These are phyloP conservation scores for Phlebopus sp. DNA, from an alignment of 1,284 basidiomycete genomes.

Conservation along the genomic window DNA sequence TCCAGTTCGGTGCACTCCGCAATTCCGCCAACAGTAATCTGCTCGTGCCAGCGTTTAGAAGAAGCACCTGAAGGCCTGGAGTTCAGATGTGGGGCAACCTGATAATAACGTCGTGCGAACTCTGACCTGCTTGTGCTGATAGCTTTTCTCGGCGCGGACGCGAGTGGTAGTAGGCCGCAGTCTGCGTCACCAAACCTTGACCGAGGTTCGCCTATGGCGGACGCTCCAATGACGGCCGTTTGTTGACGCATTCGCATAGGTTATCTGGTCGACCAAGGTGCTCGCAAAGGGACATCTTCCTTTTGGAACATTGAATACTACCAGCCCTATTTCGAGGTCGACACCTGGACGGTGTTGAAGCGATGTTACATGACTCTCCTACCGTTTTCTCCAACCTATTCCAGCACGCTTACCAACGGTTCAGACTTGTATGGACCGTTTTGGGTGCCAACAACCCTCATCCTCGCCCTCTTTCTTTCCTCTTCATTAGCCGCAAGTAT, in stretches of 20 bases:
- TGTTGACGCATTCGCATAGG: conserved; percentile 34
- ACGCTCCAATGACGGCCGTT: neutral
- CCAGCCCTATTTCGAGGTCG: conserved; percentile 78
- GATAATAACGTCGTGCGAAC: conserved; percentile 5
- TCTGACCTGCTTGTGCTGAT: conserved; percentile 5
- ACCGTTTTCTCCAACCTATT: conserved; percentile 57
- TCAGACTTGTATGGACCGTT: conserved; percentile 87
- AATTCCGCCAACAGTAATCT: neutral
- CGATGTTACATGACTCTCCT: conserved; percentile 73
- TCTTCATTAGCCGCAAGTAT: conserved; percentile 87
- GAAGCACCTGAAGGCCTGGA: conserved; percentile 63
- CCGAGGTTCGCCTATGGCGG: conserved; percentile 39
- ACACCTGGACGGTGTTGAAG: conserved; percentile 68
- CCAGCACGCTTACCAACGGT: conserved; percentile 59
- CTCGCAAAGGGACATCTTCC: conserved; percentile 42
- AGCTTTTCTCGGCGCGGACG: conserved; percentile 54
- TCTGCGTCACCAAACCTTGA: conserved; percentile 39
- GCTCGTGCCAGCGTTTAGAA: conserved; percentile 46
- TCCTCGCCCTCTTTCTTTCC: conserved; percentile 87
- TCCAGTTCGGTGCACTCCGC: neutral
- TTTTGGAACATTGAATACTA: conserved; percentile 82
- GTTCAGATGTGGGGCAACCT: conserved; percentile 52
- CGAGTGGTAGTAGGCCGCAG: conserved; percentile 19
- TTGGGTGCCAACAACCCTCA: conserved; percentile 92
- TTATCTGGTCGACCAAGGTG: conserved; percentile 50